Evolutionary conservation across 331 rosid genomes (phyloP).

Genomic region (Arachis monticola): DNA sequence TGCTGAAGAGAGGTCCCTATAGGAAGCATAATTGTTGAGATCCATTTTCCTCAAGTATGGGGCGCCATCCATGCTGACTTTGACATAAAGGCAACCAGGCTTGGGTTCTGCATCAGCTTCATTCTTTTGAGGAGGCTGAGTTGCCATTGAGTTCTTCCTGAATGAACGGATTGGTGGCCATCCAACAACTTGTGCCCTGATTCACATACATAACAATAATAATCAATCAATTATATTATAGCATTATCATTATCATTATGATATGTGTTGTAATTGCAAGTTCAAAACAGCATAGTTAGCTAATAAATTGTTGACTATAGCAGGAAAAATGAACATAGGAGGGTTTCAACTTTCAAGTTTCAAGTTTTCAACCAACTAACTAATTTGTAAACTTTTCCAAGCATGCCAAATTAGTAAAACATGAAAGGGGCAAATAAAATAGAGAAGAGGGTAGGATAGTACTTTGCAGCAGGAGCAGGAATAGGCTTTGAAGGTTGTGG

Average conservation of each 20-base stretch:
- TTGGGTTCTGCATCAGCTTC: conserved; percentile 66
- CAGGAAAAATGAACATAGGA: conserved; percentile 9
- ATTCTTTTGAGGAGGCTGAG: conserved; percentile 62
- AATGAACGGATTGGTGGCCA: conserved; percentile 99
- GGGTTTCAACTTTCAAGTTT: conserved; percentile 7
- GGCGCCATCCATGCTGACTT: conserved; percentile 99
- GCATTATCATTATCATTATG: not conserved
- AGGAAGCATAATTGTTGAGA: conserved; percentile 76
- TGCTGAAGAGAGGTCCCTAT: conserved; percentile 79
- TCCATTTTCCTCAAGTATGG: conserved; percentile 96
- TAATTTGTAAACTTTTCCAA: not conserved
- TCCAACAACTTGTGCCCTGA: conserved; percentile 96
- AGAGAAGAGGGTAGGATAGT: conserved; percentile 20
- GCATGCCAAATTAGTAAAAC: not conserved
- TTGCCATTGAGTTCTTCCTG: conserved; percentile 88
- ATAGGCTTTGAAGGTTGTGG: conserved; percentile 66
- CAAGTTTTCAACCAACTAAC: conserved; percentile 6
- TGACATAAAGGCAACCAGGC: conserved; percentile 78
- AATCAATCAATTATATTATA: not conserved
- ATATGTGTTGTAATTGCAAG: not conserved
- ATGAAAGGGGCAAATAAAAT: conserved; percentile 26
- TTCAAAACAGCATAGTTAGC: conserved; percentile 25
- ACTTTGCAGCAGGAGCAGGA: conserved; percentile 81
- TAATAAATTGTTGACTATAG: not conserved
- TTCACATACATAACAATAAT: conserved; percentile 29